These are phyloP conservation scores for Acanthamoeba triangularis DNA, from an alignment of 208 protist genomes.

Conservation along the genomic window DNA sequence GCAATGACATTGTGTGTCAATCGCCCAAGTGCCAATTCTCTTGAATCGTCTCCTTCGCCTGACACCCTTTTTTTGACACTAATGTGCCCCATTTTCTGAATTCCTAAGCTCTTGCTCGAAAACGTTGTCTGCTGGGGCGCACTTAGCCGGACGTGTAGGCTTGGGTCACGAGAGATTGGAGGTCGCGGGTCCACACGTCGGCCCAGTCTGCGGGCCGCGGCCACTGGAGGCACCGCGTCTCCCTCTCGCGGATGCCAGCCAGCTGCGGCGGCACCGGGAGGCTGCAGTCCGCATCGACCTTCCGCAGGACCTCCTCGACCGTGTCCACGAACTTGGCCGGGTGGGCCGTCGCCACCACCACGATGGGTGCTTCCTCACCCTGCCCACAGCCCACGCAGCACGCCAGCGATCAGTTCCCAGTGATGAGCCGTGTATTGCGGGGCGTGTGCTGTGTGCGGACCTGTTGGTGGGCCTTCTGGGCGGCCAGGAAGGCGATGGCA, in stretches of 20 bases:
- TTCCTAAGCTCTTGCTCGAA: too few relatives aligned
- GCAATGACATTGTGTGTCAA: too few relatives aligned
- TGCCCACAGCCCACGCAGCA: background rate
- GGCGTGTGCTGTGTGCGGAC: background rate
- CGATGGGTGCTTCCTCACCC: background rate
- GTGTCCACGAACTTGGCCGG: conserved; percentile 82
- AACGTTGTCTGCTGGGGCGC: too few relatives aligned
- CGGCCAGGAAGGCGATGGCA: conserved; percentile 66
- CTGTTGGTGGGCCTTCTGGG: conserved; percentile 24
- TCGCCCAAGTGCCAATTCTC: too few relatives aligned
- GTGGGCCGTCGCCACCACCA: conserved; percentile 78
- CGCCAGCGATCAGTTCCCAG: background rate
- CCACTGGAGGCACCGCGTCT: conserved; percentile 57
- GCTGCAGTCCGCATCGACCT: background rate
- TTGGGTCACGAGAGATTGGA: background rate
- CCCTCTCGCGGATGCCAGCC: conserved; percentile 35
- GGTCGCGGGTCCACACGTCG: conserved; percentile 11
- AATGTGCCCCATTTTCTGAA: too few relatives aligned
- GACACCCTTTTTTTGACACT: too few relatives aligned
- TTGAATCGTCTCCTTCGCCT: too few relatives aligned
- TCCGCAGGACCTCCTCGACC: background rate
- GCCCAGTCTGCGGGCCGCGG: background rate
- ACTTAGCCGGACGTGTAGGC: background rate
- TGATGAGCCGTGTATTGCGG: background rate
- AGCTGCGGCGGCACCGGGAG: conserved; percentile 43